Evolutionary conservation across 495 filamentous ascomycete genomes (phyloP), one percentile per base, ranked within the genome.

Genomic region (Hypomontagnella monticulosa): DNA sequence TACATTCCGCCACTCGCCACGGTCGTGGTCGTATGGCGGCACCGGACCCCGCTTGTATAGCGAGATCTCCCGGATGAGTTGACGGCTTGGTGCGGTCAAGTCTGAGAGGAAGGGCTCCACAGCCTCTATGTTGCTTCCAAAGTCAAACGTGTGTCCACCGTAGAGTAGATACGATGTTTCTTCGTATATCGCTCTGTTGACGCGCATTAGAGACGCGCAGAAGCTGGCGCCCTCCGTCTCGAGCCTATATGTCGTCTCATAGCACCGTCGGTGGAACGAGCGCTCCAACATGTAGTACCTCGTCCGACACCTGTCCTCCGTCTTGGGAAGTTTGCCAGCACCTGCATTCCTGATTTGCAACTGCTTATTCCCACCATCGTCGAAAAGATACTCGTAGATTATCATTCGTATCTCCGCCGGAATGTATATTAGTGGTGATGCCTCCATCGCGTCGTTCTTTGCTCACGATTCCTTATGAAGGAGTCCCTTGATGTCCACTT

Each of bases 321-420:
- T 38, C 36, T 47, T 46, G 1, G 57, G 50, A 4, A 63, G 41
- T 11, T 65, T 70, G 37, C 55, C 66, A 19, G 63, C 32, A 8
- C 47, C 53, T 4, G 61, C 66, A 20, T 69, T 71, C 34, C 61
- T 65, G 36, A 74, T 70, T 18, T 50, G 47, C 18, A 76, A 44
- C 11, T 56, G 48, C 50, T 59, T 67, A 23, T 63, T 37, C 1
- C 66, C 76, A 11, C 76, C 71, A 46, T 79, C 71, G 63, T 76
- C 76, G 56, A 85, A 80, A 64, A 84, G 80, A 53, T 85, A 81
- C 12, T 71, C 67, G 71, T 83, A 87, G 36, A 87, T 87, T 52
- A 84, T 78, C 20, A 83, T 71, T 11, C 85, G 81, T 54, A 88
- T 77, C 70, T 88, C 85, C 6, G 77, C 69, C 1, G 85, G 85